These are phyloP conservation scores for Coniella vitis DNA, from an alignment of 2,329 filamentous ascomycete genomes.

Conservation along the genomic window DNA sequence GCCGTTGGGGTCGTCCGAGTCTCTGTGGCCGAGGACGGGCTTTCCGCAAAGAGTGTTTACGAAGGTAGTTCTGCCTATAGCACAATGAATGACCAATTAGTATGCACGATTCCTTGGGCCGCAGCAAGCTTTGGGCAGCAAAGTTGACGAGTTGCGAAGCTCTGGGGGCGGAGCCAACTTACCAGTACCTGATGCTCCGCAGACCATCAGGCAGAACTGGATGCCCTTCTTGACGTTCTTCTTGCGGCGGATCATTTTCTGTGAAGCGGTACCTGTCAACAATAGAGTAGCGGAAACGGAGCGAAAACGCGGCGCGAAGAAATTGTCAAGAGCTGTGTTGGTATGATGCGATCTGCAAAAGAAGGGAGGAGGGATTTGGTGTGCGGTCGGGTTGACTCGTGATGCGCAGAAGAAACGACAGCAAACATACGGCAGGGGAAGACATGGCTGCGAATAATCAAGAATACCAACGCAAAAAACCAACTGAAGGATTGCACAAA, in stretches of 20 bases:
- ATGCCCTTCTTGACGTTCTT: conserved; percentile 99
- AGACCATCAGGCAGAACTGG: conserved; percentile 99
- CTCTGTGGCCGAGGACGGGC: conserved; percentile 83
- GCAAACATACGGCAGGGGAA: conserved; percentile 19
- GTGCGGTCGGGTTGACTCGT: conserved; percentile 4
- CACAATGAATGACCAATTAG: conserved; percentile 12
- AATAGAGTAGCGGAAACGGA: conserved; percentile 14
- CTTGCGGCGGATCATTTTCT: conserved; percentile 98
- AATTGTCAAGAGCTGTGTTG: not conserved
- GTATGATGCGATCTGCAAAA: not conserved
- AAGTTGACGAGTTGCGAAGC: not conserved
- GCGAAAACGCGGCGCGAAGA: conserved; percentile 9
- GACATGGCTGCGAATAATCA: conserved; percentile 19
- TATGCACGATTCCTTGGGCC: conserved; percentile 14
- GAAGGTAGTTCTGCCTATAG: conserved; percentile 87
- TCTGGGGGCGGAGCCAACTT: conserved; percentile 31
- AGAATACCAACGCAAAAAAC: not conserved
- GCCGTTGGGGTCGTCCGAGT: conserved; percentile 80
- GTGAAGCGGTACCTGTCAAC: conserved; percentile 25
- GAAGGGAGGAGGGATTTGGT: not conserved
- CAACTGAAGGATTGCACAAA: not conserved
- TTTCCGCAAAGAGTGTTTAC: conserved; percentile 99
- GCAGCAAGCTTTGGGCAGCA: conserved; percentile 4
- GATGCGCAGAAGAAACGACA: conserved; percentile 11
- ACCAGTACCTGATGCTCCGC: conserved; percentile 97